Percentiles rank a stretch among this genome's conserved stretches.
Conservation (phyloP, 768 basidiomycete genomes). For the Tricholoma furcatifolium region DNA sequence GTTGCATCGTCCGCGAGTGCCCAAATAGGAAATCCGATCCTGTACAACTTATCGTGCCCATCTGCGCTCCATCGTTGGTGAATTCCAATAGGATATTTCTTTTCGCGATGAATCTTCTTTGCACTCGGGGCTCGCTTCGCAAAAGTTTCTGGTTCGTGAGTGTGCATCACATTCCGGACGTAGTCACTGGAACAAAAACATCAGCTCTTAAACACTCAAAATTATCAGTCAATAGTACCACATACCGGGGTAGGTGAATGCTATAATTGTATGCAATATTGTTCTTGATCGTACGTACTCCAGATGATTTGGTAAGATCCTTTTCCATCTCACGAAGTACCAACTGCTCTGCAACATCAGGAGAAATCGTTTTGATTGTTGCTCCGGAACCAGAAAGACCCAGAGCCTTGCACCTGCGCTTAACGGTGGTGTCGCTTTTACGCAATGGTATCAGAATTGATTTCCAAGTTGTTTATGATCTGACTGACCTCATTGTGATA, state of each 20-base stretch:
- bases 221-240: background rate
- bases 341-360: too few relatives aligned
- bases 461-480: background rate
- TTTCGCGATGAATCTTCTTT: slow-evolving; percentile 21
- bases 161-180: slow-evolving; percentile 14
- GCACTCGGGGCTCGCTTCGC: slow-evolving; percentile 20
- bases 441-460: background rate
- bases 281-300: too few relatives aligned
- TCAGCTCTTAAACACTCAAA: background rate
- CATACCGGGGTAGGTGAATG: too few relatives aligned
- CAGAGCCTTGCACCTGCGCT: background rate
- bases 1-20: slow-evolving; percentile 24
- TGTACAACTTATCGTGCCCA: slow-evolving; percentile 34
- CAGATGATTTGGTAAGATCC: too few relatives aligned
- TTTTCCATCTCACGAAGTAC: too few relatives aligned
- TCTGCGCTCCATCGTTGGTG: slow-evolving; percentile 32
- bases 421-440: background rate
- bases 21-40: slow-evolving; percentile 30
- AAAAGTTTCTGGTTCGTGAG: slow-evolving; percentile 24
- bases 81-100: slow-evolving; percentile 20
- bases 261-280: too few relatives aligned
- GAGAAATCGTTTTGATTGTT: too few relatives aligned
- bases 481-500: background rate
- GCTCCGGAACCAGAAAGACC: too few relatives aligned
- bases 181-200: background rate